Percentiles rank a stretch among this genome's conserved stretches.
phyloP scores from a whole-genome alignment of 768 basidiomycete species.

The Saitozyma podzolica region DNA sequence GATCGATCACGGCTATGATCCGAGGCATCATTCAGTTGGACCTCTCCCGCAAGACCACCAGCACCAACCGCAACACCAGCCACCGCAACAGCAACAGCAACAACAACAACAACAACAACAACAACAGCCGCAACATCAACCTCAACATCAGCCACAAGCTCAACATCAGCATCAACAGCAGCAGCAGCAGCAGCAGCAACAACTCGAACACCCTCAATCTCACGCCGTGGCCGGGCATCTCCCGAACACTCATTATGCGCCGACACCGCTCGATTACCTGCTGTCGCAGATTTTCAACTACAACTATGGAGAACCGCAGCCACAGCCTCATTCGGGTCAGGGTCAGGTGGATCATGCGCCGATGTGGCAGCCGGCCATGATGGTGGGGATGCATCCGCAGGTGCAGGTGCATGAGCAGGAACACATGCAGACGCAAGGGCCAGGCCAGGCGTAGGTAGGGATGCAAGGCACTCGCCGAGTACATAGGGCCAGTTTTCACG shows the following conservation, averaged over 20 bases:
- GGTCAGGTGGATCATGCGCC: neutral
- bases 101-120: neutral
- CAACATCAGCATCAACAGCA: conserved; percentile 1
- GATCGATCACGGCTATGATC: neutral
- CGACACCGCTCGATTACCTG: conserved; percentile 28
- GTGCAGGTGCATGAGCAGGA: neutral
- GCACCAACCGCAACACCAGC: neutral
- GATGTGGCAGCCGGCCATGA: neutral
- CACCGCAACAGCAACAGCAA: neutral
- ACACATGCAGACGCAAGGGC: neutral
- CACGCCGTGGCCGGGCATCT: neutral
- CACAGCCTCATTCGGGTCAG: neutral
- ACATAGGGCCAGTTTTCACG: too few relatives aligned
- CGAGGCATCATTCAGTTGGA: neutral
- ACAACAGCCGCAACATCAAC: conserved; percentile 1
- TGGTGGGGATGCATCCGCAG: neutral
- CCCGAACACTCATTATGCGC: conserved; percentile 14
- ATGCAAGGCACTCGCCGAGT: too few relatives aligned
- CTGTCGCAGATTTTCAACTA: conserved; percentile 41
- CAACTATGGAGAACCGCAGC: neutral
- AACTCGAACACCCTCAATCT: neutral
- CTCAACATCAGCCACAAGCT: neutral
- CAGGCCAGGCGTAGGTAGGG: neutral
- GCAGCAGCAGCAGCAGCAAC: neutral
- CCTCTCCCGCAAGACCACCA: conserved; percentile 5